A percentile compares a stretch with the other conserved stretches of the same genome.
Evolutionary conservation across 495 filamentous ascomycete genomes (phyloP).

Genomic region (Penicillium bovifimosum): DNA sequence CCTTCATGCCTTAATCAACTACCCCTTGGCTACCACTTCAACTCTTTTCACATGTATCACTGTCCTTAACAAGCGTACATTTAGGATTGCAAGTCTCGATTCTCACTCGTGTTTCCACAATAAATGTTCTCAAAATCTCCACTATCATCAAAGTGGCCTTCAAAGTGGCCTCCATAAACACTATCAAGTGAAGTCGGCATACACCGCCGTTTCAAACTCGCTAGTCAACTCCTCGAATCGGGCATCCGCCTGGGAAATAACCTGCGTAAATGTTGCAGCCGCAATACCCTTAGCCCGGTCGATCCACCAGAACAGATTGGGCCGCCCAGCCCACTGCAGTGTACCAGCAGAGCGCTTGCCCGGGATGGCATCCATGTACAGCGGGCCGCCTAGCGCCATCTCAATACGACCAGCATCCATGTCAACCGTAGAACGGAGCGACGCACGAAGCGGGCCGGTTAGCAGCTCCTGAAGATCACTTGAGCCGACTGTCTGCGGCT

Average conservation of each 20-base stretch:
- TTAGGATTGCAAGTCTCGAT: no score
- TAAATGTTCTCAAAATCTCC: no score
- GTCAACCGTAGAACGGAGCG: not conserved
- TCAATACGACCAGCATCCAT: not conserved
- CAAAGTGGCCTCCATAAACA: not conserved
- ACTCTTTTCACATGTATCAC: not conserved
- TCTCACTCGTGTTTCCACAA: no score
- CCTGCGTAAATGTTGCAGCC: not conserved
- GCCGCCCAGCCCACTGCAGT: not conserved
- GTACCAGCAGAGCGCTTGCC: not conserved
- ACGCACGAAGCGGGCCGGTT: not conserved
- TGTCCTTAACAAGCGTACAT: no score
- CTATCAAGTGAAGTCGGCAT: not conserved
- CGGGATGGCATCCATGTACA: not conserved
- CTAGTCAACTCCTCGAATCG: not conserved
- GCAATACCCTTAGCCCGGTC: not conserved
- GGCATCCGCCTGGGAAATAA: not conserved
- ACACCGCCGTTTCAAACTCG: not conserved
- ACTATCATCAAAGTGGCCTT: no score
- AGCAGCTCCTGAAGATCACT: not conserved
- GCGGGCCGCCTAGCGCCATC: not conserved
- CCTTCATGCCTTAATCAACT: not conserved
- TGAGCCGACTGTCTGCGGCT: not conserved
- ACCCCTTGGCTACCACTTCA: no score
- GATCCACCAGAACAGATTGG: not conserved